Evolutionary conservation across 257 asterid species (phyloP), one percentile per base, ranked within the genome.

Genomic region (Nicotiana noctiflora): DNA sequence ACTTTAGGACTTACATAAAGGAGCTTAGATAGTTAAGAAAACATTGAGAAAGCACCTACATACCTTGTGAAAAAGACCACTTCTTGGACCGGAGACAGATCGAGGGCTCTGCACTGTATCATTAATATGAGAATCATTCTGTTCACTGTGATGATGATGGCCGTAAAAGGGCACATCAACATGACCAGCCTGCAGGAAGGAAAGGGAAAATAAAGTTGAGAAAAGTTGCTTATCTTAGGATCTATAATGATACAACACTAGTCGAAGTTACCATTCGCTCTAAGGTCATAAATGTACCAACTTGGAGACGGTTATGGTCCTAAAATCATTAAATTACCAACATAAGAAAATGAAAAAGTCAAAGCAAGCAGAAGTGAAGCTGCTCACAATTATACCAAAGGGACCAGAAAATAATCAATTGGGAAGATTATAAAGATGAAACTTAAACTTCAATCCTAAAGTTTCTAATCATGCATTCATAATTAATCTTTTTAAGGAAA

Each of bases 41-140:
- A 46, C 60, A 46, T 46, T 12, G 23, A 46, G 25, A 57, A 60
- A 80, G 57, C 75, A 81, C 61, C n/a, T n/a, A n/a, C n/a, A n/a
- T n/a, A 88, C 94, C 92, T 89, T 82, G 59, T 76, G 81, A 72
- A 37, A 82, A 67, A 81, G 44, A n/a, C 87, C 89, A 76, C 88
- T 81, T 80, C 82, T 88, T 75, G 84, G 89, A 78, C 89, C 85
- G 61, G 88, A 86, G 56, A 84, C 88, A 6, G 88, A 86, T 76
- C 59, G 86, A 40, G 89, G 94, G 81, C 89, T 87, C 67, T 84
- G 86, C 52, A 63, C 82, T 51, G 81, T 55, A 77, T 86, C 87
- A 57, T 85, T 84, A 8, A 80, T 68, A 6, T 83, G 83, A 59
- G 86, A 81, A 64, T 59, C 85, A 77, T 60, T 84, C 49, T 53